Percentiles rank a stretch among this genome's conserved stretches.
Evolutionary conservation across 129 eudicot genomes (phyloP).

Genomic region (Centrapalus pauciflorus): DNA sequence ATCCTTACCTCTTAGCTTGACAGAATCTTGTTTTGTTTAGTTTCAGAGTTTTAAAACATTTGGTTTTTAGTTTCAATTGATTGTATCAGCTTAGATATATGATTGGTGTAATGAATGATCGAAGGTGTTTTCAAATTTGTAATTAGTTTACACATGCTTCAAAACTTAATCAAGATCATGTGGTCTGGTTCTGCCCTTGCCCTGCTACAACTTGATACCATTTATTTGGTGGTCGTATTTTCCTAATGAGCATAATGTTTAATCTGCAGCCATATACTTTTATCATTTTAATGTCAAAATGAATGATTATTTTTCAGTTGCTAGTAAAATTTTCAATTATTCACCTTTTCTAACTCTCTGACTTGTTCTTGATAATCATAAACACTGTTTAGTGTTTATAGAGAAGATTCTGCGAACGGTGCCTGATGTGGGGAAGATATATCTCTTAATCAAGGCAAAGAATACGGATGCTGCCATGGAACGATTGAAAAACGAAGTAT

Average conservation of each 20-base stretch:
- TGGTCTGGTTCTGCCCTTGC: too few relatives aligned
- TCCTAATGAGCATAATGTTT: slow-evolving; percentile 1
- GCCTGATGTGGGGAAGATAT: slow-evolving; percentile 86
- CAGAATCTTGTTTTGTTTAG: too few relatives aligned
- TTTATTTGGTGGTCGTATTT: too few relatives aligned
- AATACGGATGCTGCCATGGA: slow-evolving; percentile 62
- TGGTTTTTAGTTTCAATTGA: too few relatives aligned
- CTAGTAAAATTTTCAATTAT: slow-evolving; percentile 1
- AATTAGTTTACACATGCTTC: too few relatives aligned
- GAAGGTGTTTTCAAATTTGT: too few relatives aligned
- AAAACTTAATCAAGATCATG: too few relatives aligned
- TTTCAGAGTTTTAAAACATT: too few relatives aligned
- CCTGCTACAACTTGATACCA: too few relatives aligned
- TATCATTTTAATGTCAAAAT: not conserved
- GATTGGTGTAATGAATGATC: too few relatives aligned
- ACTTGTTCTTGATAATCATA: not conserved
- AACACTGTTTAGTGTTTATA: slow-evolving; percentile 52
- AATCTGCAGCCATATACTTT: not conserved
- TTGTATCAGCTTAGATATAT: too few relatives aligned
- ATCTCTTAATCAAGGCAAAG: slow-evolving; percentile 86
- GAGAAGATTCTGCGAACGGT: slow-evolving; percentile 85
- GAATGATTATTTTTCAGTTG: slow-evolving; percentile 2
- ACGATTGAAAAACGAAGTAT: slow-evolving; percentile 79
- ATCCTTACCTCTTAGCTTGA: too few relatives aligned
- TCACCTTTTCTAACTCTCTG: not conserved